phyloP scores from a whole-genome alignment of 768 basidiomycete genomes.

The Termitomyces sp. region DNA sequence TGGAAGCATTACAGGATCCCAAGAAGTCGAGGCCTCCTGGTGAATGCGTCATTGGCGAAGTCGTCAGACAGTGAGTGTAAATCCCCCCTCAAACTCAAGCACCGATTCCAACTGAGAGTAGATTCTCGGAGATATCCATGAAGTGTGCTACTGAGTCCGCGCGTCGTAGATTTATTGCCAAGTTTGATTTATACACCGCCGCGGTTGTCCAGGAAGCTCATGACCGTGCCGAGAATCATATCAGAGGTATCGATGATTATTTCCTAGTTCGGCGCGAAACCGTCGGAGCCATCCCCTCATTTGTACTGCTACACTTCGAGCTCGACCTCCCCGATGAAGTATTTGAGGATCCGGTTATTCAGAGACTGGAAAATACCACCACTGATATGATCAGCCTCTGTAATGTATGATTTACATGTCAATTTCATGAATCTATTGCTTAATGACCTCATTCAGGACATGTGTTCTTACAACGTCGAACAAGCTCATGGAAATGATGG shows the following conservation, averaged over 20 bases:
- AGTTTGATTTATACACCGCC: no score
- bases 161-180: neutral
- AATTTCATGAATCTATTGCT: neutral
- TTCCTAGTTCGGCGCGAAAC: neutral
- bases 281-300: neutral
- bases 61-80: slow-evolving; percentile 32
- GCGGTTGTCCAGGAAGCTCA: no score
- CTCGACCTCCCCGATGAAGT: neutral
- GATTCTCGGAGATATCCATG: neutral
- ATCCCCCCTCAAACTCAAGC: no score
- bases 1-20: slow-evolving; percentile 35
- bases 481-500: neutral
- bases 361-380: neutral
- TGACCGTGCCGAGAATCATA: no score
- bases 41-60: slow-evolving; percentile 34
- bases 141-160: no score
- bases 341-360: neutral
- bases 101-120: neutral
- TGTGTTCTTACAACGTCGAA: neutral
- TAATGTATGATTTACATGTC: neutral
- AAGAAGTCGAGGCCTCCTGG: slow-evolving; percentile 24
- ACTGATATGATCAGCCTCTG: neutral
- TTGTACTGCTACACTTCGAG: neutral
- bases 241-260: neutral
- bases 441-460: neutral